Base-by-base conservation (phyloP, 345 rosid genomes). In the Bruguiera sexangula region DNA sequence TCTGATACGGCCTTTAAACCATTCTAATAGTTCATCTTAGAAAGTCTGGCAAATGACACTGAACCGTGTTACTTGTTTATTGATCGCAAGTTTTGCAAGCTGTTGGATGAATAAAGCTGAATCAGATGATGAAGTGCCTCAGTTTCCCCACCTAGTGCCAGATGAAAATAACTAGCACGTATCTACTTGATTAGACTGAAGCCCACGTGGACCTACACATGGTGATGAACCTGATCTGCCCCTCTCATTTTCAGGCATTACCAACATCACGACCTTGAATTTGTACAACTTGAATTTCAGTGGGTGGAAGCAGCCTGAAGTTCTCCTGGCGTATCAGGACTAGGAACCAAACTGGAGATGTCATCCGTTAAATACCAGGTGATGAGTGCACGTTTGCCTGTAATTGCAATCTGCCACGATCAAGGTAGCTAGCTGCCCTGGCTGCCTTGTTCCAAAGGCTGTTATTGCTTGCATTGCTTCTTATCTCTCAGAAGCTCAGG, bases 401-500 rank as follows among this genome's bases (percentile, higher is more conserved):
- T 59, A 36, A 30, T 31, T 54, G 26, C 36, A 26, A 29, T 16
- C 65, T 64, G 56, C 74, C 68, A 11, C 63, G 24, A 51, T 54
- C 67, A 16, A 67, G 19, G 16, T 52, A 60, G 21, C 18, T 54
- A 29, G 66, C 73, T 32, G 70, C 36, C 39, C 60, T 29, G 48
- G 43, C 16, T 2, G 31, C 65, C 68, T 52, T 67, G 52, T 58
- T 59, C 81, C 66, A 76, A 18, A 51, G 31, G 6, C 37, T 50
- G 15, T 20, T 61, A 31, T 36, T 31, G 0, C 26, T 62, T 19
- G 57, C 48, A 54, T 31, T 61, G 16, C 63, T 63, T 11, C 18
- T 7, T 19, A 7, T 22, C 6, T 11, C 83, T 85, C 79, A 82
- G 79, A 87, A 85, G 69, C 78, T 79, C 18, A n/a, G 56, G 21